Conservation (phyloP, 305 asterid species). For the Fraxinus nigra region DNA sequence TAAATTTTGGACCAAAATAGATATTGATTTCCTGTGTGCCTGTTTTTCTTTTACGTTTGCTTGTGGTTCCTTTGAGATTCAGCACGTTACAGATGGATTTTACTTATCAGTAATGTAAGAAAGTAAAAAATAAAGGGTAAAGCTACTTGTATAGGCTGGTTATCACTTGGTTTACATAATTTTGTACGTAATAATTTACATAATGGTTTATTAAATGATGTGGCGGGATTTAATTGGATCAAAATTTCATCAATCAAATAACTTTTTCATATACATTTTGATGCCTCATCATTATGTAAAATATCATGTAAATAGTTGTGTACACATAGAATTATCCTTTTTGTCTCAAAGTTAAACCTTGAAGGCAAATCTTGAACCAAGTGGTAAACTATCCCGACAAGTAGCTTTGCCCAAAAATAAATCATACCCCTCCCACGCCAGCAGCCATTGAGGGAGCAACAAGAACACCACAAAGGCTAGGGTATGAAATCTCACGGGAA, state of each 20-base stretch:
- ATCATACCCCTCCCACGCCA: slow-evolving; percentile 90
- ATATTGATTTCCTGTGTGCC: background rate
- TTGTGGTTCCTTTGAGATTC: background rate
- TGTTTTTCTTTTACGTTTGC: background rate
- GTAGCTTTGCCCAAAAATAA: background rate
- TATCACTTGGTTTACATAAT: background rate
- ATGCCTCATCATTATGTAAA: too few relatives aligned
- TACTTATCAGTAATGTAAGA: background rate
- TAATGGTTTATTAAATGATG: background rate
- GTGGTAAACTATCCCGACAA: background rate
- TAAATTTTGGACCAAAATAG: background rate
- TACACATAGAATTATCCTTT: too few relatives aligned
- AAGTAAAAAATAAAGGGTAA: too few relatives aligned
- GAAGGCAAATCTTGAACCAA: background rate
- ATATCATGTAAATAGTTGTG: background rate
- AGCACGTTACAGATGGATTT: background rate
- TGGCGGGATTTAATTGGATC: background rate
- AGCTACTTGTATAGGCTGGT: background rate
- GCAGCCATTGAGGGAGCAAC: slow-evolving; percentile 95
- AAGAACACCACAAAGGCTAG: slow-evolving; percentile 43
- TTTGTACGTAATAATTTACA: background rate
- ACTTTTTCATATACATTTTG: background rate
- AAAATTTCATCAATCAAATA: background rate
- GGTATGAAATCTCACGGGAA: slow-evolving; percentile 4
- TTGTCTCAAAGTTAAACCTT: background rate